These are phyloP conservation scores for Metschnikowia kofuensis DNA, from an alignment of 805 yeast genomes.

Conservation along the genomic window DNA sequence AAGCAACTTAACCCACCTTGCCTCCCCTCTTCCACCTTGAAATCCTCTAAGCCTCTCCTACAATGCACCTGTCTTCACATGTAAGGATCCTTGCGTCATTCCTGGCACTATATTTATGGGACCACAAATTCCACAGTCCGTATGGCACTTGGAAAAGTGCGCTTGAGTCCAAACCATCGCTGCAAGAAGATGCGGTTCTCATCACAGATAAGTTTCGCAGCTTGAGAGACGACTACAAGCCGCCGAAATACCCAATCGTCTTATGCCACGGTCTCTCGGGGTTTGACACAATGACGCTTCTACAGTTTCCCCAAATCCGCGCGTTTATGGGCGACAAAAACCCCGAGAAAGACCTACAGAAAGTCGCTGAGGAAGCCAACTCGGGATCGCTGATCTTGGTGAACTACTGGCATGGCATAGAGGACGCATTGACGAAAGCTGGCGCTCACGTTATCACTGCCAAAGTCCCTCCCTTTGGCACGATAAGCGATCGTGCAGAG, in stretches of 20 bases:
- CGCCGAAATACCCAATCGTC: conserved; percentile 72
- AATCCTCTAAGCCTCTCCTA: no score
- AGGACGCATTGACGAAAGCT: conserved; percentile 50
- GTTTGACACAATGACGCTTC: conserved; percentile 49
- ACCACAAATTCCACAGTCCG: background rate
- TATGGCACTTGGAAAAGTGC: background rate
- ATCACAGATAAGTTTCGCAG: conserved; percentile 29
- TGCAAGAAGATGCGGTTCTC: conserved; percentile 16
- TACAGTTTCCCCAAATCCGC: conserved; percentile 15
- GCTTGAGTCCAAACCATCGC: conserved; percentile 2
- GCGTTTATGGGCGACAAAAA: conserved; percentile 6
- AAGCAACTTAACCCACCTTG: no score
- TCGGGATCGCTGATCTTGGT: conserved; percentile 39
- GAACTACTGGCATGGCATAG: conserved; percentile 83
- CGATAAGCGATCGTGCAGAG: conserved; percentile 66
- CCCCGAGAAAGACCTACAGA: conserved; percentile 14
- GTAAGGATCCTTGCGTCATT: conserved; percentile 9
- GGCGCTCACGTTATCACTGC: conserved; percentile 74
- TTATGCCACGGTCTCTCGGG: conserved; percentile 88
- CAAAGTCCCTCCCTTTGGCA: conserved; percentile 79
- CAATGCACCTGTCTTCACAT: background rate
- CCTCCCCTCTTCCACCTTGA: no score
- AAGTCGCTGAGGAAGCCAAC: conserved; percentile 12
- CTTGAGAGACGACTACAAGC: conserved; percentile 41
- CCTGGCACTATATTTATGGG: conserved; percentile 4